Evolutionary conservation across 2,329 filamentous ascomycete species (phyloP).

Genomic region (Arthrocladium fulminans): DNA sequence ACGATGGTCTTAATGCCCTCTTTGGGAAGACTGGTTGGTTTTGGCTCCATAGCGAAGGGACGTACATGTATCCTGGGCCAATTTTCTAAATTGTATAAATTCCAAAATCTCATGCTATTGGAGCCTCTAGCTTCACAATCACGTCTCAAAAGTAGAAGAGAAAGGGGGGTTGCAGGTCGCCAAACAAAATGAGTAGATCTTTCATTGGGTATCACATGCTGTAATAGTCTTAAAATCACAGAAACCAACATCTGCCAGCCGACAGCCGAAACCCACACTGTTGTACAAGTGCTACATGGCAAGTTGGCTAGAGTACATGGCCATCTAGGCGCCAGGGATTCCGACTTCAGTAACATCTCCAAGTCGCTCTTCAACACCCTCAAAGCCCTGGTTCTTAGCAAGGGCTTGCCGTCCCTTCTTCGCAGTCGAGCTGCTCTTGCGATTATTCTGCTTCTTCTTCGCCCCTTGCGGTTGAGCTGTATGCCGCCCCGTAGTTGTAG

Average conservation of each 20-base stretch:
- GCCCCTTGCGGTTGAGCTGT: constrained; percentile 1
- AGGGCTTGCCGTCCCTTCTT: constrained; percentile 3
- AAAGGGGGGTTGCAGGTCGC: too few species aligned
- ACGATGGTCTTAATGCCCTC: too few species aligned
- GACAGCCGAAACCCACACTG: background rate
- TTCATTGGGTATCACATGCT: constrained; percentile 2
- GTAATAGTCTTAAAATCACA: background rate
- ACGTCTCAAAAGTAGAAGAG: too few species aligned
- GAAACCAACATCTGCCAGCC: background rate
- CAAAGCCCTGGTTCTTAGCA: constrained; percentile 5
- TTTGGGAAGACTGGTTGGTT: too few species aligned
- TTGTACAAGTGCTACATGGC: background rate
- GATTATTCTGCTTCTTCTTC: constrained; percentile 5
- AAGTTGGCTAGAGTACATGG: background rate
- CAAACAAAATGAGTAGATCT: background rate
- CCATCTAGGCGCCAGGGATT: background rate
- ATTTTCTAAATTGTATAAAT: too few species aligned
- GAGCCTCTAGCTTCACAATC: too few species aligned
- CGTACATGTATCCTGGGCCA: too few species aligned
- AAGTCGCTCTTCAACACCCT: constrained; percentile 8
- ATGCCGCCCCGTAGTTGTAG: constrained; percentile 2
- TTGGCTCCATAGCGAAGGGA: too few species aligned
- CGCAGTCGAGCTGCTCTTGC: background rate
- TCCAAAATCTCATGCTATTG: too few species aligned
- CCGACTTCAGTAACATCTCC: constrained; percentile 1